Base-by-base conservation (phyloP, 306 rosid species). In the Herpetospermum pedunculosum region DNA sequence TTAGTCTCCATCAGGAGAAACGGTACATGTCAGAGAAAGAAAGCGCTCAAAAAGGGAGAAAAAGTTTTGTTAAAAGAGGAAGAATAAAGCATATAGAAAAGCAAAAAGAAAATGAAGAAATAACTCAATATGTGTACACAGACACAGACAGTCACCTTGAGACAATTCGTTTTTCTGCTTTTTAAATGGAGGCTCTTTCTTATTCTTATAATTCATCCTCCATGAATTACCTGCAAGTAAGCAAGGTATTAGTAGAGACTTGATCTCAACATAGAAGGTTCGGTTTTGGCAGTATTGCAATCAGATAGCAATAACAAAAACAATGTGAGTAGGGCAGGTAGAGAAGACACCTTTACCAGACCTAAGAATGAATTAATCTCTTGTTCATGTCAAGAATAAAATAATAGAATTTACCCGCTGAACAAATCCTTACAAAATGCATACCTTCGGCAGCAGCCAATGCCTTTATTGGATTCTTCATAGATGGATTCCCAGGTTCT, bases 401-500 rank as follows among this genome's bases (percentile, higher is more conserved):
- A 41, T 67, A 67, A 67, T 12, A 23, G 10, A 67, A 26, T 12
- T 23, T 40, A 40, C 11, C 21, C 53, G 48, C 72, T 44, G 23
- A 67, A 41, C 72, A 26, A 26, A 28, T 13, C 38, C 23, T 69
- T 26, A 13, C 26, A 34, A 55, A 58, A 75, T 75, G 74, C 79
- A 78, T 83, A 91, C 99, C 80, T 79, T 89, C 87, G 76, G 82
- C 91, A 83, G 96, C 96, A 77, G 83, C 89, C 58, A 88, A 54
- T 76, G 81, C 86, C 85, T 89, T 85, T 74, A 78, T 54, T 70
- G 91, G 96, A 80, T 80, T 88, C 85, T 87, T 86, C 90, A 70
- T 83, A 44, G 96, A 77, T 6, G 96, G 96, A 79, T 87, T 91
- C 80, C 87, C 97, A 32, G 81, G 92, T 67, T 95, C 99, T 78